Evolutionary conservation across 1,284 basidiomycete genomes (phyloP), one percentile per base, ranked within the genome.

Genomic region (Wallemia ichthyophaga): DNA sequence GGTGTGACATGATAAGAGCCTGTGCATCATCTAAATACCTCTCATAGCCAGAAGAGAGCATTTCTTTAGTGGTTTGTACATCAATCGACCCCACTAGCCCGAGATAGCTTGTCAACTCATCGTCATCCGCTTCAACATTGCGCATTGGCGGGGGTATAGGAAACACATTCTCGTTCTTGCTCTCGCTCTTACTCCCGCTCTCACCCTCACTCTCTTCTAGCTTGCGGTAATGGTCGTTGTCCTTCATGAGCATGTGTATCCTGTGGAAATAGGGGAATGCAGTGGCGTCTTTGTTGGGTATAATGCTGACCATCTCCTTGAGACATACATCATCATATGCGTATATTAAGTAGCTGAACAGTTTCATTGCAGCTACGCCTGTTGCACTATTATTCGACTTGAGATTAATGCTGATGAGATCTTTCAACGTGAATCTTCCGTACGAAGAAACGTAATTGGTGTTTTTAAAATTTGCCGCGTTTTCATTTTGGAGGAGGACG

Each of bases 361-460:
- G 74, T 63, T 85, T 82, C 37, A 92, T 70, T 1, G 85, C 83
- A 7, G 85, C 78, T 0, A 81, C 79, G 0, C 75, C 74, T 0
- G 85, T 78, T 0, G 78, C 69, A 59, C 78, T 75, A 9, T 76
- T 78, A 54, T 71, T 70, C 1, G 84, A 86, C 15, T 76, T 74
- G 25, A 92, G 70, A 65, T 86, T 88, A 57, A 84, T 77, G 56
- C 85, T 66, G 2, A 94, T 71, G 25, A 94, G 75, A 65, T 94
- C 88, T 66, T 86, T 88, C 23, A 94, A 73, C 1, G 85, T 91
- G 71, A 88, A 94, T 19, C 87, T 78, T 15, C 81, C 84, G 69
- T 82, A 77, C 0, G 84, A 80, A 1, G 81, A 85, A 67, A 85
- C 84, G 69, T 92, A 92, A 63, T 80, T 79, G 0, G 82, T 78